phyloP scores from a whole-genome alignment of 2,329 filamentous ascomycete genomes.

The Ilyonectria mors-panacis region DNA sequence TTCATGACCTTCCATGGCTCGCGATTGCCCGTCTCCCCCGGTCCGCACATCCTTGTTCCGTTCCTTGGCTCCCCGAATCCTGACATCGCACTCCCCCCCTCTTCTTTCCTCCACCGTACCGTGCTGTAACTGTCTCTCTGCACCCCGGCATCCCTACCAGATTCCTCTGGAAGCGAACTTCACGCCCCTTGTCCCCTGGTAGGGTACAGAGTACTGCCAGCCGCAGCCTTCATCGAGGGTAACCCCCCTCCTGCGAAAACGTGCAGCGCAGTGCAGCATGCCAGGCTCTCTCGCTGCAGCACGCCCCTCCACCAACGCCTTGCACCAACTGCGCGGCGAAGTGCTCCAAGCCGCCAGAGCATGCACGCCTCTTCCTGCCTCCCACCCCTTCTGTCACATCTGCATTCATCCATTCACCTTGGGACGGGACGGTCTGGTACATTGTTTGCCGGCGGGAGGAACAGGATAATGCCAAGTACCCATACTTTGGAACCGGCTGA shows the following conservation, averaged over 20 bases:
- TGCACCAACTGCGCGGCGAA: not conserved
- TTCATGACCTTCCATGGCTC: slow-evolving; percentile 36
- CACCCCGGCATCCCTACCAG: slow-evolving; percentile 35
- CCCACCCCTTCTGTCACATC: slow-evolving; percentile 13
- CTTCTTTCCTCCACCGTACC: slow-evolving; percentile 38
- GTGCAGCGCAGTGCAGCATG: slow-evolving; percentile 1
- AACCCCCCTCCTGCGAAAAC: slow-evolving; percentile 11
- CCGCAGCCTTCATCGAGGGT: slow-evolving; percentile 36
- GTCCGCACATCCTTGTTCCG: slow-evolving; percentile 45
- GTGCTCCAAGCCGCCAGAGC: not conserved
- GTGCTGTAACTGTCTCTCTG: slow-evolving; percentile 42
- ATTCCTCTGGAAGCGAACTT: slow-evolving; percentile 44
- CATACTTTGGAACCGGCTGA: slow-evolving; percentile 35
- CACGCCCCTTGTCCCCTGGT: slow-evolving; percentile 38
- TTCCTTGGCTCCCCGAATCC: slow-evolving; percentile 40
- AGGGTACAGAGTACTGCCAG: slow-evolving; percentile 36
- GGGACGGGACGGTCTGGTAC: not conserved
- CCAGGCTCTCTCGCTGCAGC: slow-evolving; percentile 7
- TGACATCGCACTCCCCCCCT: slow-evolving; percentile 23
- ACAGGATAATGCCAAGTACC: slow-evolving; percentile 7
- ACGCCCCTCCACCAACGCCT: slow-evolving; percentile 2
- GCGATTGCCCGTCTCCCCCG: slow-evolving; percentile 38
- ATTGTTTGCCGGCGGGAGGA: not conserved
- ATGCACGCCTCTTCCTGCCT: not conserved
- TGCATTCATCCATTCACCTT: slow-evolving; percentile 1